These are phyloP conservation scores for Porpolomopsis calyptriformis DNA, from an alignment of 768 basidiomycete species.

Conservation along the genomic window DNA sequence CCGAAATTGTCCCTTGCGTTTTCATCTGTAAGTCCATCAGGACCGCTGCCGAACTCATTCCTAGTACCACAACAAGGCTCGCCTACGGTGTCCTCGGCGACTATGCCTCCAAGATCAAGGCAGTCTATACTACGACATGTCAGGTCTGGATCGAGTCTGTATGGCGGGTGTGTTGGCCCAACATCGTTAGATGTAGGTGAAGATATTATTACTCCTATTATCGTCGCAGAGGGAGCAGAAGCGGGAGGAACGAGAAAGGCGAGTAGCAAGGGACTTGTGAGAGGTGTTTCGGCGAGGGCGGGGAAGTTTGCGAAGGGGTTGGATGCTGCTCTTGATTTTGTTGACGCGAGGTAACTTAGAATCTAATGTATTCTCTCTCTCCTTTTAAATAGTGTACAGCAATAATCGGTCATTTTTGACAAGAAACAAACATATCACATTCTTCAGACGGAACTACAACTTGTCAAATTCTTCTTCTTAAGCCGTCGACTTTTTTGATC, in stretches of 20 bases:
- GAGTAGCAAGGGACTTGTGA: conserved; percentile 22
- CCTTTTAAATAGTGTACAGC: no score
- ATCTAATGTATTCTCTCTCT: no score
- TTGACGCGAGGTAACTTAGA: conserved; percentile 24
- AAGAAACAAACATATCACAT: no score
- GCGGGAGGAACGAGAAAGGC: conserved; percentile 14
- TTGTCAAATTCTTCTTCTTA: not conserved
- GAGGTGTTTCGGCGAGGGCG: conserved; percentile 25
- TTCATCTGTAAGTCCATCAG: conserved; percentile 1
- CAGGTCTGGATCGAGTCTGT: conserved; percentile 25
- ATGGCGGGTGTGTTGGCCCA: conserved; percentile 1
- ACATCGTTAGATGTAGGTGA: conserved; percentile 1
- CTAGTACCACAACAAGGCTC: not conserved
- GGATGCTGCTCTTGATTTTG: conserved; percentile 33
- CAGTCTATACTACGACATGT: conserved; percentile 21
- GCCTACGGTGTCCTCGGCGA: not conserved
- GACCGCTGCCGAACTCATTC: not conserved
- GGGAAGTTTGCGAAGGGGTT: conserved; percentile 27
- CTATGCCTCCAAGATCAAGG: conserved; percentile 2
- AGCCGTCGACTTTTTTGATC: not conserved
- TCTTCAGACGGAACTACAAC: not conserved
- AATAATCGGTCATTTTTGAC: no score
- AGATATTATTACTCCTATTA: not conserved
- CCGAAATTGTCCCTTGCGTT: conserved; percentile 23
- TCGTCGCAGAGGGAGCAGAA: conserved; percentile 1